These are phyloP conservation scores for Fomitopsis serialis DNA, from an alignment of 768 basidiomycete species.

Conservation along the genomic window DNA sequence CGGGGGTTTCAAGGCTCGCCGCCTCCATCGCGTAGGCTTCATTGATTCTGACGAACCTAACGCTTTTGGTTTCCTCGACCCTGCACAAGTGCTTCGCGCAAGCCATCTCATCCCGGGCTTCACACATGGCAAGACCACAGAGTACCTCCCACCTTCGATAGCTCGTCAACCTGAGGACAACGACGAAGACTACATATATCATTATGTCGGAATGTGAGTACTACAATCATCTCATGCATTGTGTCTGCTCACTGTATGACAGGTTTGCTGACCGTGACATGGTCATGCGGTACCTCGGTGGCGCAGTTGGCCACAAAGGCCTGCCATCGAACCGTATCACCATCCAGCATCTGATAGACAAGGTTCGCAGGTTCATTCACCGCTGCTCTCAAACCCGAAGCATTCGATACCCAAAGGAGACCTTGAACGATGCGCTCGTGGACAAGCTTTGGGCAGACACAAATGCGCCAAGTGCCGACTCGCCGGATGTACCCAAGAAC, in stretches of 20 bases:
- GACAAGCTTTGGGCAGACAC: too few species aligned
- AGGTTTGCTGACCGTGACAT: conserved; percentile 26
- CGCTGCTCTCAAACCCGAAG: too few species aligned
- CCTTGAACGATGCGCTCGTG: too few species aligned
- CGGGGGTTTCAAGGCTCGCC: conserved; percentile 19
- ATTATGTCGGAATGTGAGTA: conserved; percentile 23
- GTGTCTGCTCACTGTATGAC: not conserved
- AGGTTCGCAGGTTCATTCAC: too few species aligned
- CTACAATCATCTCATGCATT: not conserved
- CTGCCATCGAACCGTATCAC: too few species aligned
- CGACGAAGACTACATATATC: conserved; percentile 12
- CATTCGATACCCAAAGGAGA: too few species aligned
- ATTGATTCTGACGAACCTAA: conserved; percentile 20
- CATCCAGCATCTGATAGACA: too few species aligned
- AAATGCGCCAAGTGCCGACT: not conserved
- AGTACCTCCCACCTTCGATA: conserved; percentile 8
- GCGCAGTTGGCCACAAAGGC: conserved; percentile 19
- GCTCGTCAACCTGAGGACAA: conserved; percentile 5
- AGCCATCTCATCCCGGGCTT: conserved; percentile 41
- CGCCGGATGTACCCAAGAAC: not conserved
- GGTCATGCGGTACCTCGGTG: conserved; percentile 19
- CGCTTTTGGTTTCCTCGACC: conserved; percentile 44
- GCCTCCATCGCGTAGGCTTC: conserved; percentile 35
- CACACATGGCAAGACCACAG: conserved; percentile 14
- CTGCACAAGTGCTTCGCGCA: conserved; percentile 31